These are phyloP conservation scores for Aureobasidium sp. DNA, from an alignment of 2,329 filamentous ascomycete species.

Conservation along the genomic window DNA sequence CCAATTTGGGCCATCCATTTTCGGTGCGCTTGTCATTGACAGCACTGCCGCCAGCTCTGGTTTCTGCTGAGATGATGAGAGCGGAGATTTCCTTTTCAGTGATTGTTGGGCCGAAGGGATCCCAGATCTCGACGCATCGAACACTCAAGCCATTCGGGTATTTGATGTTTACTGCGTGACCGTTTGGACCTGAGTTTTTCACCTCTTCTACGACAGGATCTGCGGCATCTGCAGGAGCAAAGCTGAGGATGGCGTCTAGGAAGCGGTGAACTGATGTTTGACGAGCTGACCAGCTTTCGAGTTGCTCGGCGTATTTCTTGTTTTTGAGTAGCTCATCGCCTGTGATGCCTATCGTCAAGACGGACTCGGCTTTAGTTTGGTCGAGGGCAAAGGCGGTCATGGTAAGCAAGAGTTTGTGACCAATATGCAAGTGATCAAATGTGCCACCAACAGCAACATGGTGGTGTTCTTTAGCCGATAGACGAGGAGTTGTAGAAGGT, in stretches of 20 bases:
- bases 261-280: conserved; percentile 64
- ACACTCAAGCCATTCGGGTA: conserved; percentile 59
- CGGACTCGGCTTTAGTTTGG: conserved; percentile 26
- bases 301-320: conserved; percentile 75
- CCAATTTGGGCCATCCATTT: conserved; percentile 65
- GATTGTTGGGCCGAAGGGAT: conserved; percentile 85
- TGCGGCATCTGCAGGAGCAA: conserved; percentile 39
- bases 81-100: conserved; percentile 70
- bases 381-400: conserved; percentile 67
- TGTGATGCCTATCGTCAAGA: conserved; percentile 74
- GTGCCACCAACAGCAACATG: conserved; percentile 82
- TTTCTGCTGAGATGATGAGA: conserved; percentile 82
- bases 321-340: conserved; percentile 77
- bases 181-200: conserved; percentile 38
- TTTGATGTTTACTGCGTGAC: conserved; percentile 45
- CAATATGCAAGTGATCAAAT: conserved; percentile 91
- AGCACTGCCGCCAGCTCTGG: conserved; percentile 68
- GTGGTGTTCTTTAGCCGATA: conserved; percentile 37
- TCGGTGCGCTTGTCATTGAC: conserved; percentile 77
- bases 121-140: conserved; percentile 75
- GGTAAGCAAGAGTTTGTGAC: conserved; percentile 94
- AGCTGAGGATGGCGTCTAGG: conserved; percentile 52
- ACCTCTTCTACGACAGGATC: conserved; percentile 24
- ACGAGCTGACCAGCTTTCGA: conserved; percentile 73
- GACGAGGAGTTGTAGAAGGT: neutral